Conservation (phyloP, 2,329 filamentous ascomycete species). For the Rhinocladiella mackenziei region DNA sequence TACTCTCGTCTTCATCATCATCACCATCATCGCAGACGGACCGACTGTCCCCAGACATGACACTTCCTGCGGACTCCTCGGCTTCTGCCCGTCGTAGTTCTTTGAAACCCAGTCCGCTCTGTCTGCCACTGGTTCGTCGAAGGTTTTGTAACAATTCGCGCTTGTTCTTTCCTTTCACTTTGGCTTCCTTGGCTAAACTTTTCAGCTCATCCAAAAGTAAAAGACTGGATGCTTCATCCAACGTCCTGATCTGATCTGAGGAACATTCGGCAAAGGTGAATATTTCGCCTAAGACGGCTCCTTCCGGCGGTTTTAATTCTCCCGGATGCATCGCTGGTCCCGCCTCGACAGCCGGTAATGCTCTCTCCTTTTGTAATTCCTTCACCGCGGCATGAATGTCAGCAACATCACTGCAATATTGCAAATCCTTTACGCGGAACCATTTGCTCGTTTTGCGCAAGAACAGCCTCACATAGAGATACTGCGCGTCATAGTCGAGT, state of each 20-base stretch:
- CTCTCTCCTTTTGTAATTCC: constrained; percentile 57
- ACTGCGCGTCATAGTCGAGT: constrained; percentile 80
- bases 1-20: constrained; percentile 40
- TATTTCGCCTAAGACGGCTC: constrained; percentile 47
- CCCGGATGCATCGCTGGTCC: constrained; percentile 41
- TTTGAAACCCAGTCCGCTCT: constrained; percentile 68
- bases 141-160: constrained; percentile 71
- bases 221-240: constrained; percentile 79
- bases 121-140: constrained; percentile 66
- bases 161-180: constrained; percentile 84
- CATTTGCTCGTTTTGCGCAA: constrained; percentile 85
- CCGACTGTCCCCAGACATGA: constrained; percentile 31
- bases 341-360: constrained; percentile 49
- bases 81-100: constrained; percentile 63
- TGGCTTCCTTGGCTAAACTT: constrained; percentile 75
- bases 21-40: constrained; percentile 34
- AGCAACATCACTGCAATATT: constrained; percentile 78
- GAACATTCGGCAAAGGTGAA: constrained; percentile 82
- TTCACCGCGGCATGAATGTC: constrained; percentile 64
- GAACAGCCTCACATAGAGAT: constrained; percentile 87
- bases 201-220: constrained; percentile 88
- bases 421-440: constrained; percentile 75
- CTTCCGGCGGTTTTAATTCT: constrained; percentile 47
- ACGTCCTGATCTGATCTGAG: constrained; percentile 64
- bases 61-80: constrained; percentile 45